These are phyloP conservation scores for Trichoderma semiorbis DNA, from an alignment of 2,329 filamentous ascomycete genomes.

Conservation along the genomic window DNA sequence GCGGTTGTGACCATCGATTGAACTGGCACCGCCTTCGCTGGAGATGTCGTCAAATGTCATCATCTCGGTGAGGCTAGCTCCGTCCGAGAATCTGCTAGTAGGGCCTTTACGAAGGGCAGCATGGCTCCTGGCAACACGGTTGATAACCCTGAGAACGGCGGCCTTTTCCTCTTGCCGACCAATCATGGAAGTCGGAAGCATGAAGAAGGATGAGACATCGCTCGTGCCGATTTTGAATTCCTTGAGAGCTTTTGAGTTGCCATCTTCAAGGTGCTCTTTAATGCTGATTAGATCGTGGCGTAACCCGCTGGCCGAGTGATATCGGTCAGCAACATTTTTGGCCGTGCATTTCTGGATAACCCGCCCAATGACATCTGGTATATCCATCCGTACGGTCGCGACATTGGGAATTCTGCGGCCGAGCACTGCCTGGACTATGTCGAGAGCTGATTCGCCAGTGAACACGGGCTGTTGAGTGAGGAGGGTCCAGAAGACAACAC, in stretches of 20 bases:
- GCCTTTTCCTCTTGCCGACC: slow-evolving; percentile 71
- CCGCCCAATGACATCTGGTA: slow-evolving; percentile 76
- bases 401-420: slow-evolving; percentile 74
- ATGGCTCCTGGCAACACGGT: slow-evolving; percentile 69
- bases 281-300: slow-evolving; percentile 76
- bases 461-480: slow-evolving; percentile 78
- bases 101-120: slow-evolving; percentile 41
- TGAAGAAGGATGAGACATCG: slow-evolving; percentile 90
- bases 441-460: slow-evolving; percentile 73
- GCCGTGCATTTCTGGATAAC: slow-evolving; percentile 92
- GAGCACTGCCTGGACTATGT: slow-evolving; percentile 88
- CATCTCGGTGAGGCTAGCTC: slow-evolving; percentile 41
- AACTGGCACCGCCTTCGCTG: slow-evolving; percentile 56
- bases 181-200: slow-evolving; percentile 76
- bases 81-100: slow-evolving; percentile 49
- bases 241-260: slow-evolving; percentile 66
- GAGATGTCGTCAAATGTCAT: slow-evolving; percentile 51
- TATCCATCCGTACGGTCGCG: slow-evolving; percentile 72
- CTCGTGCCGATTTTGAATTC: slow-evolving; percentile 75
- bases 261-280: slow-evolving; percentile 69
- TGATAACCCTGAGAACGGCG: slow-evolving; percentile 69
- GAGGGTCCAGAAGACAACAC: slow-evolving; percentile 84
- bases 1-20: slow-evolving; percentile 49
- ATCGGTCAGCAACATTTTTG: slow-evolving; percentile 82
- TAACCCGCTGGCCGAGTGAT: slow-evolving; percentile 83